Conservation (phyloP, 495 filamentous ascomycete genomes). For the Penicillium simplicissimum region DNA sequence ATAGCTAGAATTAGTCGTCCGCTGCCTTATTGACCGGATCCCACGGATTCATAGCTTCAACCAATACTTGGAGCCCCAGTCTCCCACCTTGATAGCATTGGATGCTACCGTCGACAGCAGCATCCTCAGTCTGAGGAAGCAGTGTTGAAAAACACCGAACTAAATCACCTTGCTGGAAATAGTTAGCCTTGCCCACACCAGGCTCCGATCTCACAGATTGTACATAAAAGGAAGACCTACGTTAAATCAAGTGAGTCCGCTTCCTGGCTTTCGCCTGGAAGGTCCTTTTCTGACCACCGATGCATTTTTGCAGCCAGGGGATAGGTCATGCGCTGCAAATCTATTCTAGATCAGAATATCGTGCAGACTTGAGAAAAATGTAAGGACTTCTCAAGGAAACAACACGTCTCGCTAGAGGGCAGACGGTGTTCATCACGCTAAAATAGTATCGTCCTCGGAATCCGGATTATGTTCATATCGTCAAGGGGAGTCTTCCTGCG, state of each 20-base stretch:
- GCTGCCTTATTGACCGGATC: slow-evolving; percentile 66
- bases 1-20: slow-evolving; percentile 46
- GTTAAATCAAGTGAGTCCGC: slow-evolving; percentile 92
- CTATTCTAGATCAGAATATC: too few relatives aligned
- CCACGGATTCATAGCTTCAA: slow-evolving; percentile 73
- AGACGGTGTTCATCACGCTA: too few relatives aligned
- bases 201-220: not conserved
- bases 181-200: too few relatives aligned
- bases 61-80: slow-evolving; percentile 56
- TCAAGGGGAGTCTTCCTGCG: too few relatives aligned
- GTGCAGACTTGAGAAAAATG: too few relatives aligned
- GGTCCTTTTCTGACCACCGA: slow-evolving; percentile 57
- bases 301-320: slow-evolving; percentile 66
- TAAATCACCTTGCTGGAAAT: slow-evolving; percentile 69
- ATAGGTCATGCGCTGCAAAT: too few relatives aligned
- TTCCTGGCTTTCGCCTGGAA: slow-evolving; percentile 63
- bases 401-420: too few relatives aligned
- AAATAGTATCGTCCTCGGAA: too few relatives aligned
- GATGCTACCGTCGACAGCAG: not conserved
- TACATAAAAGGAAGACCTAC: slow-evolving; percentile 32
- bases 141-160: slow-evolving; percentile 87
- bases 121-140: slow-evolving; percentile 69
- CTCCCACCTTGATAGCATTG: slow-evolving; percentile 53
- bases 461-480: too few relatives aligned
- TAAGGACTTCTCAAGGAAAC: too few relatives aligned